phyloP scores from a whole-genome alignment of 306 rosid species.

The Sesbania bispinosa region DNA sequence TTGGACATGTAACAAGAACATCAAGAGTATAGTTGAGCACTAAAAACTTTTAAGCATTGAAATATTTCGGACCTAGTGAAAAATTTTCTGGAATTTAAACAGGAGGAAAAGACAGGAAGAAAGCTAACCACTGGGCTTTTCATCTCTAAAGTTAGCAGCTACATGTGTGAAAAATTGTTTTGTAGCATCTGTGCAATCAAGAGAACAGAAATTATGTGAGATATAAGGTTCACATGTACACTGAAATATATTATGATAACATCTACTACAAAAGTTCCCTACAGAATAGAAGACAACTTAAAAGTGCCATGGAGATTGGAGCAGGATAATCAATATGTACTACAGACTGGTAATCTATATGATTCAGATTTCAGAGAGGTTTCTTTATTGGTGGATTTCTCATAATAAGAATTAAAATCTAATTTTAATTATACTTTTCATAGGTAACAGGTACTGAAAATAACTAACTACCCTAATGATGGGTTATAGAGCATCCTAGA shows the following conservation, averaged over 20 bases:
- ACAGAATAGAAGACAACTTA: neutral
- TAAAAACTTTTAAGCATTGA: neutral
- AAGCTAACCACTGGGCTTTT: slow-evolving; percentile 50
- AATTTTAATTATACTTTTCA: neutral
- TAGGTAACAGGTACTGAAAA: neutral
- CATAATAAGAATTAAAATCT: neutral
- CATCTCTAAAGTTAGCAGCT: slow-evolving; percentile 50
- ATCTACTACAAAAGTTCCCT: neutral
- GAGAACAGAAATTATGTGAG: slow-evolving; percentile 11
- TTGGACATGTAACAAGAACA: neutral
- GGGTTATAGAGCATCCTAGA: neutral
- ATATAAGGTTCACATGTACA: neutral
- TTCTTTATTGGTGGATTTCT: neutral
- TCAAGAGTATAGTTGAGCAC: neutral
- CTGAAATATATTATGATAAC: neutral
- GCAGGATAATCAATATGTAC: slow-evolving; percentile 9
- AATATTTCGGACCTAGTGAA: neutral
- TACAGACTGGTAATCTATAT: neutral
- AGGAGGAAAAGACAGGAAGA: neutral
- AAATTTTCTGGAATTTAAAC: neutral
- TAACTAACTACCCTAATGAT: neutral
- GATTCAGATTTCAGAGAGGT: neutral
- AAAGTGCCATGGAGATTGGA: slow-evolving; percentile 6
- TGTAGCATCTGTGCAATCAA: slow-evolving; percentile 64
- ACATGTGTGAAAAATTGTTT: slow-evolving; percentile 59